A percentile compares a stretch with the other conserved stretches of the same genome.
Conservation (phyloP, 805 yeast species). For the Candida ovalis region DNA sequence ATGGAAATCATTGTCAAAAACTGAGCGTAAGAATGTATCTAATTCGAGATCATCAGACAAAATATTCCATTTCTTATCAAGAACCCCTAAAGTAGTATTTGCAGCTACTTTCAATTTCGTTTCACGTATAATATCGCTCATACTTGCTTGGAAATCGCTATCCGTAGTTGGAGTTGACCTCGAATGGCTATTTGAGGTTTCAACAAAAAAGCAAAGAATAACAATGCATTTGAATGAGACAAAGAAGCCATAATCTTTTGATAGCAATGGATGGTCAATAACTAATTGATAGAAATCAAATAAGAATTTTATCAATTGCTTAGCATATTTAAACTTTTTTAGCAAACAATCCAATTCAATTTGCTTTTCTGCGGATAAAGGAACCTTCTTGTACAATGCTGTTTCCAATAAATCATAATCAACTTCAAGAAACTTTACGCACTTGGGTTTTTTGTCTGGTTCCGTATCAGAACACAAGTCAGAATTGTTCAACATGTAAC, state of each 20-base stretch:
- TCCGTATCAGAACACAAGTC: neutral
- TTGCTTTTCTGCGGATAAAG: neutral
- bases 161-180: neutral
- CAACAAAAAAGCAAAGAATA: conserved; percentile 17
- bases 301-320: conserved; percentile 12
- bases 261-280: conserved; percentile 3
- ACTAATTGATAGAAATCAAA: conserved; percentile 12
- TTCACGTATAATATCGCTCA: neutral
- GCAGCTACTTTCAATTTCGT: conserved; percentile 2
- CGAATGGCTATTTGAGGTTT: conserved; percentile 6
- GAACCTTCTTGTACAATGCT: neutral
- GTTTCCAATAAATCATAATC: conserved; percentile 5
- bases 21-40: conserved; percentile 5
- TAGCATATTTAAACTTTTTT: conserved; percentile 9
- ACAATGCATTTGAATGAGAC: conserved; percentile 14
- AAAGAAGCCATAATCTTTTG: conserved; percentile 16
- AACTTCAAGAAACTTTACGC: neutral
- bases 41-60: neutral
- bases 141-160: neutral
- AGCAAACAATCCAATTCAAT: neutral
- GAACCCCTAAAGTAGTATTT: neutral
- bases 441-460: neutral
- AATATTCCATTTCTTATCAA: conserved; percentile 5
- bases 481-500: neutral
- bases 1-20: conserved; percentile 2